phyloP scores from a whole-genome alignment of 2,329 filamentous ascomycete species.

The Diaporthe velutina region DNA sequence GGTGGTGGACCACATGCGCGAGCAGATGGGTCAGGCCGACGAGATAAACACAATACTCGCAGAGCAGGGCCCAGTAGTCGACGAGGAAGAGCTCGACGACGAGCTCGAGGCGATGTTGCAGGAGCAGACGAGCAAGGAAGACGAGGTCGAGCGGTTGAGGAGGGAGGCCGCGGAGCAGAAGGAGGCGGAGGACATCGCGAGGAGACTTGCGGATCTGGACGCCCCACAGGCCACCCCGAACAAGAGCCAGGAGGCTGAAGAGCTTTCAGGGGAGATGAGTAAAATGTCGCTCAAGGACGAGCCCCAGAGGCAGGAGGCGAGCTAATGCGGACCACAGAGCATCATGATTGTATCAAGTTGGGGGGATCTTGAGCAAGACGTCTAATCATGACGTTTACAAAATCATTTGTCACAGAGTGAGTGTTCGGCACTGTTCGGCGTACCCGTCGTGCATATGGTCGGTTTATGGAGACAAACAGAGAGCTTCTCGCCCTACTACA shows the following conservation, averaged over 20 bases:
- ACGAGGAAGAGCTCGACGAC: conserved; percentile 88
- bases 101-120: conserved; percentile 85
- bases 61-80: conserved; percentile 71
- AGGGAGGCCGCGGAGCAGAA: conserved; percentile 57
- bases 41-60: conserved; percentile 84
- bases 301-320: conserved; percentile 41
- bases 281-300: conserved; percentile 54
- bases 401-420: neutral
- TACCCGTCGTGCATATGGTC: neutral
- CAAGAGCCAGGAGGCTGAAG: conserved; percentile 48
- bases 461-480: neutral
- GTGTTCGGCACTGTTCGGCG: neutral
- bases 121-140: conserved; percentile 66
- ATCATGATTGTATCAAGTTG: conserved; percentile 32
- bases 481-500: neutral
- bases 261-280: conserved; percentile 52
- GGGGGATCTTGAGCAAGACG: neutral
- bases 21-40: conserved; percentile 85
- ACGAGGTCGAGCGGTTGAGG: conserved; percentile 64
- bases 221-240: conserved; percentile 50
- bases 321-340: conserved; percentile 34
- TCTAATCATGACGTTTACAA: neutral
- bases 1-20: conserved; percentile 80
- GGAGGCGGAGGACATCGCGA: conserved; percentile 47
- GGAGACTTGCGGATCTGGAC: conserved; percentile 64